Percentiles rank a stretch among this genome's conserved stretches.
Conservation (phyloP, 129 eudicot genomes). For the Apium graveolens region DNA sequence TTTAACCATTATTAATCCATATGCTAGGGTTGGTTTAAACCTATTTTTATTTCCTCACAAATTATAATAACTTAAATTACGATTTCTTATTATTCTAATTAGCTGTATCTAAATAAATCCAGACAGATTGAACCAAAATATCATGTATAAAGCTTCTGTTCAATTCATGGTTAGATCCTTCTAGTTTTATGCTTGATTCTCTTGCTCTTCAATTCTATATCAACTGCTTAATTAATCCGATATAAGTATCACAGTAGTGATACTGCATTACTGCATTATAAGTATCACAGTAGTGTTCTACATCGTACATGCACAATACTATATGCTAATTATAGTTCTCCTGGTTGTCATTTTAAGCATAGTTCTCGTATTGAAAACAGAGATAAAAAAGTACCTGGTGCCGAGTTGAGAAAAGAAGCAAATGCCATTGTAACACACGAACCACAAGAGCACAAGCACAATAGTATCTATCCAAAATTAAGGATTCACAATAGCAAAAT, state of each 20-base stretch:
- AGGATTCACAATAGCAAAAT: constrained; percentile 14
- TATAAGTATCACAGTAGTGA: no score
- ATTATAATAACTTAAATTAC: background rate
- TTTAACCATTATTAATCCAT: no score
- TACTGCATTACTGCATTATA: no score
- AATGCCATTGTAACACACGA: constrained; percentile 51
- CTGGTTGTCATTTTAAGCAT: background rate
- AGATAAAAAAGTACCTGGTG: constrained; percentile 33
- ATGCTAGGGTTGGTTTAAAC: no score
- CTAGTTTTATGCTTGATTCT: background rate
- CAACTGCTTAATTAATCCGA: background rate
- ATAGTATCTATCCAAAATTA: constrained; percentile 42
- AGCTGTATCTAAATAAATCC: background rate
- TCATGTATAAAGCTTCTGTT: background rate
- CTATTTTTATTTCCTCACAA: background rate
- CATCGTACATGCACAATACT: no score
- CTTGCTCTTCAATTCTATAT: background rate
- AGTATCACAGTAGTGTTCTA: no score
- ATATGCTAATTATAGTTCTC: background rate
- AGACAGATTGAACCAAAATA: background rate
- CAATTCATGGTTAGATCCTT: background rate
- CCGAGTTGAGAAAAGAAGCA: constrained; percentile 34
- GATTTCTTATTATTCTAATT: background rate
- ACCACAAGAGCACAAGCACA: constrained; percentile 65
- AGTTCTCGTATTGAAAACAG: background rate